Evolutionary conservation across 2,329 filamentous ascomycete genomes (phyloP), one percentile per base, ranked within the genome.

Genomic region (Colletotrichum caudatum): DNA sequence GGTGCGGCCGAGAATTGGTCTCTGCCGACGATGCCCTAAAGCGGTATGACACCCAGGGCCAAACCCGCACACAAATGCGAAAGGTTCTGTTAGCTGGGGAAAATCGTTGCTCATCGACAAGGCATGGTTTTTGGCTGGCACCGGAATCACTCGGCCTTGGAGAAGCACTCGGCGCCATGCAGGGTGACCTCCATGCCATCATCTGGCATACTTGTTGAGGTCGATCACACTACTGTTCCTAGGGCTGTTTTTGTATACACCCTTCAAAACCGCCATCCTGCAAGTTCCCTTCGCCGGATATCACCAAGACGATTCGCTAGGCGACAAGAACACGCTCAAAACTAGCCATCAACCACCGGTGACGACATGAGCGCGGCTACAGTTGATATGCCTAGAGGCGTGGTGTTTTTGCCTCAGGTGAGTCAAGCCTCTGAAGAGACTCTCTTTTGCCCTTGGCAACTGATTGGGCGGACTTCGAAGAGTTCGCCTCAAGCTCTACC

Each of bases 151-250:
- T 60, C 53, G 39, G 37, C 33, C 51, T 56, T n/a, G 26, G 53
- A 50, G 65, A 39, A 53, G 33, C 65, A 48, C 61, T 37, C 48
- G 56, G 46, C 39, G 44, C 59, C 41, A 71, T 71, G 65, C 69
- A 71, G 46, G 23, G 39, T 71, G 48, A 71, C 65, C 65, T 69
- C 35, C 37, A 59, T 69, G 69, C 65, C 69, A 64, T 69, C 65
- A 64, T 71, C 26, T 33, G 54, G 59, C 69, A 71, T 71, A 46
- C 56, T 56, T 71, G 59, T 69, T 56, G 48, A 69, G 65, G 69
- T 23, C 69, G 64, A 71, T 68, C 58, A 51, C 23, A 56, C 41
- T 39, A 41, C 53, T 39, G 20, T 56, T 59, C 69, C 33, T 44
- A 50, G 33, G 46, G 44, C 65, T 44, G 33, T 26, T 29, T 46